Conservation (phyloP, 2,329 filamentous ascomycete species). For the Grosmannia clavigera region DNA sequence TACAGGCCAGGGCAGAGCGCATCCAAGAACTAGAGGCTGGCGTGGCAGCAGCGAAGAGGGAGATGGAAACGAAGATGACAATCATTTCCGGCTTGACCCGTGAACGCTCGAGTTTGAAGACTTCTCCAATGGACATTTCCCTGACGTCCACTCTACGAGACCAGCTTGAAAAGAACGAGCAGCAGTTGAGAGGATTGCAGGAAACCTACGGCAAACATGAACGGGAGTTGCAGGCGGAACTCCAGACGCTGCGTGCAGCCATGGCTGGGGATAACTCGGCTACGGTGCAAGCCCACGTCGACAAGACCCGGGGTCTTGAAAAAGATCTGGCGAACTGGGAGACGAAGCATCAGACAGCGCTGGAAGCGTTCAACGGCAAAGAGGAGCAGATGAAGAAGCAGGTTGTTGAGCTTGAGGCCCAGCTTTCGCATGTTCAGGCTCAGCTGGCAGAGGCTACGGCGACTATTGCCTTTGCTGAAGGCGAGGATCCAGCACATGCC, state of each 20-base stretch:
- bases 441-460: slow-evolving; percentile 27
- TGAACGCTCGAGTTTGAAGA: slow-evolving; percentile 81
- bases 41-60: slow-evolving; percentile 71
- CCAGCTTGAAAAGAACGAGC: slow-evolving; percentile 78
- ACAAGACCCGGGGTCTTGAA: slow-evolving; percentile 54
- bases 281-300: slow-evolving; percentile 28
- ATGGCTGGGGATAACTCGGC: slow-evolving; percentile 21
- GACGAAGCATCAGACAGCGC: slow-evolving; percentile 56
- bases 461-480: slow-evolving; percentile 11
- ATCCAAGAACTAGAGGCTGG: slow-evolving; percentile 85
- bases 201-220: slow-evolving; percentile 63
- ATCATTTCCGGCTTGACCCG: slow-evolving; percentile 91
- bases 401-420: slow-evolving; percentile 58
- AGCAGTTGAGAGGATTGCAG: slow-evolving; percentile 61
- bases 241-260: slow-evolving; percentile 53
- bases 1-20: slow-evolving; percentile 75
- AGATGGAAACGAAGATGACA: slow-evolving; percentile 94
- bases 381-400: slow-evolving; percentile 62
- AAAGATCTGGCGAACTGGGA: slow-evolving; percentile 65
- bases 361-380: slow-evolving; percentile 58
- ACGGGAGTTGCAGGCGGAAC: slow-evolving; percentile 57
- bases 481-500: slow-evolving; percentile 20
- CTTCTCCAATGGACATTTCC: slow-evolving; percentile 77
- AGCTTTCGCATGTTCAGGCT: slow-evolving; percentile 41
- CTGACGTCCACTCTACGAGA: slow-evolving; percentile 78